Base-by-base conservation (phyloP, 1,284 basidiomycete genomes). In the Cystobasidium slooffiae region DNA sequence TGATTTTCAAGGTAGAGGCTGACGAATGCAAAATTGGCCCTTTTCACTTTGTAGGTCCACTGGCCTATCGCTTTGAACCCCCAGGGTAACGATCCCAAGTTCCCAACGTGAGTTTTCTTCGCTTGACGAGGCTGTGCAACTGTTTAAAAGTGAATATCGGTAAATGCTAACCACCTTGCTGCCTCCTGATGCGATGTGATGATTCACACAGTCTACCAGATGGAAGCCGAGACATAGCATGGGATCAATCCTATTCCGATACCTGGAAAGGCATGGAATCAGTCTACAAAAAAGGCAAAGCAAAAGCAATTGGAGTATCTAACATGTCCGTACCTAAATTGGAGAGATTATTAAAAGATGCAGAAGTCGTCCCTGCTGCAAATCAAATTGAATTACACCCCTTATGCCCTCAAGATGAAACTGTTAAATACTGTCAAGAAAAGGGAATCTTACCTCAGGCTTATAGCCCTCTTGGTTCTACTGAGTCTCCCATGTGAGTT, bases 341-440 rank as follows among this genome's bases (percentile, higher is more conserved):
- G 18, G 72, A 74, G 31, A 44, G 59, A 31, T 44, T 74, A 20
- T 58, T 74, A 14, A 69, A 68, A 31, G 43, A 22, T 44, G 65
- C 92, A 4, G 90, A 90, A 22, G 89, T 91, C 68, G 86, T 88
- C 68, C 93, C 93, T 22, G 90, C 86, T 52, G 88, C 85, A 62
- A 93, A 94, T 85, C 93, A 95, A 92, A 94, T 83, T 68, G 93
- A 94, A 81, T 86, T 94, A 43, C 92, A 86, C 82, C 90, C 87
- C 81, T 91, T 88, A 85, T 63, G 59, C 52, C 89, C 86, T 4
- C 90, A 93, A 79, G 88, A 89, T 82, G 85, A 88, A 72, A 86
- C 93, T 61, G 78, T 90, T 72, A 82, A 84, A 18, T 93, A 88
- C 83, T 86, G 91, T 80, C 86, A 87, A 79, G 83, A 85, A 46